A percentile compares a stretch with the other conserved stretches of the same genome.
Evolutionary conservation across 2,329 filamentous ascomycete genomes (phyloP).

Genomic region (Xylariaceae sp.): DNA sequence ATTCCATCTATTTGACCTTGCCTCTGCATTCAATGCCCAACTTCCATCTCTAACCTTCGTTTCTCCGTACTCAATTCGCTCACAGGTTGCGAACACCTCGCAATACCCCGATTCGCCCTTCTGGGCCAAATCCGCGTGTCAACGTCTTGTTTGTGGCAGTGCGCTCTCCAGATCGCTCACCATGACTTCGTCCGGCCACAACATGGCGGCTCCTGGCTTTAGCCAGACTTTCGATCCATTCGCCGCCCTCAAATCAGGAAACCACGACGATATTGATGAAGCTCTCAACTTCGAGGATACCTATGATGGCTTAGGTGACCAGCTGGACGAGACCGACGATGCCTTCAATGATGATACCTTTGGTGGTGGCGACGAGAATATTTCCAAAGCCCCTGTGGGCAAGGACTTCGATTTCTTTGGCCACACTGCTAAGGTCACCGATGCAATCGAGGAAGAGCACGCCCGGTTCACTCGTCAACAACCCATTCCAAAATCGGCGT

Average conservation of each 20-base stretch:
- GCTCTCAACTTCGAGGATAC: slow-evolving; percentile 87
- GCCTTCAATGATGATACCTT: slow-evolving; percentile 98
- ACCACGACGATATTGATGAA: slow-evolving; percentile 52
- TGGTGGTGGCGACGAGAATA: slow-evolving; percentile 42
- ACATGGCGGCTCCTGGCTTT: slow-evolving; percentile 71
- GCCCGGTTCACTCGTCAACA: slow-evolving; percentile 75
- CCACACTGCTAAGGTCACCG: slow-evolving; percentile 79
- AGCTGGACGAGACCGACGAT: slow-evolving; percentile 87
- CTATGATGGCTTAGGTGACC: slow-evolving; percentile 89
- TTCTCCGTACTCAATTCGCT: no score
- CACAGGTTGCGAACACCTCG: no score
- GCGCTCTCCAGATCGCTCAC: slow-evolving; percentile 33
- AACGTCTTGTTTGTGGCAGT: no score
- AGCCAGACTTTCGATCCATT: slow-evolving; percentile 82
- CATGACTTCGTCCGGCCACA: slow-evolving; percentile 55
- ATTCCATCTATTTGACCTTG: no score
- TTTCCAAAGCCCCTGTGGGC: slow-evolving; percentile 54
- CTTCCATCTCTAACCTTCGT: no score
- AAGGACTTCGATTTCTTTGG: slow-evolving; percentile 98
- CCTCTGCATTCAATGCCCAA: no score
- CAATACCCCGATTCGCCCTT: no score
- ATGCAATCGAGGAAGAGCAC: slow-evolving; percentile 88
- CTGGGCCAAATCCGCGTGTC: no score
- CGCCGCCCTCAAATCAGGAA: slow-evolving; percentile 64
- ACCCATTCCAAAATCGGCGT: slow-evolving; percentile 47